Base-by-base conservation (phyloP, 495 filamentous ascomycete genomes). In the Aspergillus nidulans region DNA sequence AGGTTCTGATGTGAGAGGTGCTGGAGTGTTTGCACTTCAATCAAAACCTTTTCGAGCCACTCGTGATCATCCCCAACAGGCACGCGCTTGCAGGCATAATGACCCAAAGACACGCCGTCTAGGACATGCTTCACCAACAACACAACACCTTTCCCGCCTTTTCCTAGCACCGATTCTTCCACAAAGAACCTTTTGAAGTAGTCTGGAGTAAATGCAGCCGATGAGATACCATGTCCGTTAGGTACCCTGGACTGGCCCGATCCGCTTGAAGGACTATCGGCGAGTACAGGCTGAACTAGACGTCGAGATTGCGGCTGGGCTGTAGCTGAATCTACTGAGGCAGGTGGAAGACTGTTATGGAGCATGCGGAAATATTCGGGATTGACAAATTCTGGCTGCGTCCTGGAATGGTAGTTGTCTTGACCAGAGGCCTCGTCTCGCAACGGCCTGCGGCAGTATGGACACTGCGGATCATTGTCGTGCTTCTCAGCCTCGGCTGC, bases 31-130 rank as follows among this genome's bases (percentile, higher is more conserved):
- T 92, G 90, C 2, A 97, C 95, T 71, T 98, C 94, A 25, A 89
- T 80, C 46, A 98, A 77, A 5, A 97, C 88, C 60, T 96, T 97
- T 66, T 95, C 88, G 16, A 98, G 72, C 94, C 94, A 98, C 53
- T 89, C 84, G 61, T 96, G 94, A 60, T 97, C 90, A 63, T 98
- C 86, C 20, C 94, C 90, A 13, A 98, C 94, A 4, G 94, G 95
- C 1, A 98, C 91, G 34, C 94, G 83, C 68, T 98, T 98, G 77
- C 94, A 98, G 21, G 94, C 94, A 70, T 96, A 98, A 52, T 95
- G 81, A 1, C 88, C 94, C 6, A 97, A 82, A 13, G 83, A 78
- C 30, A 96, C 91, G 6, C 88, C 84, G 67, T 96, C 94, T 48
- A 98, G 79, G 50, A 96, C 74, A 73, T 98, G 94, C 42, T 85